phyloP scores from a whole-genome alignment of 768 basidiomycete species.

The Tephrocybe sp. region DNA sequence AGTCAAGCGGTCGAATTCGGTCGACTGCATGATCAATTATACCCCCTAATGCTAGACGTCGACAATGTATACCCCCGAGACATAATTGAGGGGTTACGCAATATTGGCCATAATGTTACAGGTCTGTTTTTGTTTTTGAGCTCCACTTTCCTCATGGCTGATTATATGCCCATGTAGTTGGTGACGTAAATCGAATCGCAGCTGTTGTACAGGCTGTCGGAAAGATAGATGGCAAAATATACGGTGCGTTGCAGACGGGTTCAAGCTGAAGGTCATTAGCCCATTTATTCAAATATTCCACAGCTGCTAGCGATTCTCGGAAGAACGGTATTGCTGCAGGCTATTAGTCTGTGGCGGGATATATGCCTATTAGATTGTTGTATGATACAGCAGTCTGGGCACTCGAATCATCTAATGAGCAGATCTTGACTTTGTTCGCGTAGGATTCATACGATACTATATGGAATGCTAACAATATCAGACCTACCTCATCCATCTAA shows the following conservation, averaged over 20 bases:
- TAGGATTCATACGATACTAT: no score
- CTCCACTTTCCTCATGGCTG: background rate
- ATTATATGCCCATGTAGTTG: slow-evolving; percentile 33
- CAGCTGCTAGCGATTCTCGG: slow-evolving; percentile 87
- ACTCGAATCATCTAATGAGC: no score
- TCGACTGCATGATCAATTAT: slow-evolving; percentile 85
- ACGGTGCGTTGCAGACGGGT: slow-evolving; percentile 43
- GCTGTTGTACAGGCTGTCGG: slow-evolving; percentile 74
- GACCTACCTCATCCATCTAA: no score
- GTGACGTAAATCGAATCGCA: slow-evolving; percentile 67
- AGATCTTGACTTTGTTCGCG: no score
- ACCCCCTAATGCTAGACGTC: slow-evolving; percentile 56
- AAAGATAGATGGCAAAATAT: slow-evolving; percentile 51
- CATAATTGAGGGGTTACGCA: slow-evolving; percentile 52
- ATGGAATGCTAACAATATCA: no score
- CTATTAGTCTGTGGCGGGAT: slow-evolving; percentile 41
- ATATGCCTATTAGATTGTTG: no score
- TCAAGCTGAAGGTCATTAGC: slow-evolving; percentile 5
- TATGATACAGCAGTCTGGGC: no score
- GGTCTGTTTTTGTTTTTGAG: slow-evolving; percentile 34
- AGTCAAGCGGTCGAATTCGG: slow-evolving; percentile 82
- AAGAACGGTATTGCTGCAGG: slow-evolving; percentile 92
- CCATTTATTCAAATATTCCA: background rate
- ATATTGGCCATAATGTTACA: slow-evolving; percentile 69
- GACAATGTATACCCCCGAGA: slow-evolving; percentile 59